Evolutionary conservation across 352 stramenopile genomes (phyloP).

Genomic region (Phytophthora tubulina): DNA sequence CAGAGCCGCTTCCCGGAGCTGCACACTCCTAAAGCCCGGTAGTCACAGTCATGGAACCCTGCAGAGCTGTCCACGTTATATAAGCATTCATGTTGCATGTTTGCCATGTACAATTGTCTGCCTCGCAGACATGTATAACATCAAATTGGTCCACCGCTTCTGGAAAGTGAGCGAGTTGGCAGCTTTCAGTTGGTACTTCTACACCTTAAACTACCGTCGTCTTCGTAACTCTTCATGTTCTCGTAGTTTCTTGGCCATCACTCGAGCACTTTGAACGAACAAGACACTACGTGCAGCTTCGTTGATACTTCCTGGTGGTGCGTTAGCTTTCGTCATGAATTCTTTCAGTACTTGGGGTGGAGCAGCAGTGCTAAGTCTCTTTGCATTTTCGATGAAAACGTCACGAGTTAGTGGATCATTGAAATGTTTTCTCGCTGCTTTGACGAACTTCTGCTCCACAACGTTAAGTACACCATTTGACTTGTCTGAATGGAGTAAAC

Average conservation of each 20-base stretch:
- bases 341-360: constrained; percentile 17
- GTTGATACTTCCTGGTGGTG: neutral
- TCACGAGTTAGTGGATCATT: constrained; percentile 7
- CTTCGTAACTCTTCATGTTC: constrained; percentile 19
- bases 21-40: constrained; percentile 1
- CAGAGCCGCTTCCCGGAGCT: constrained; percentile 21
- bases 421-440: constrained; percentile 11
- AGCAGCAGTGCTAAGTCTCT: neutral
- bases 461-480: neutral
- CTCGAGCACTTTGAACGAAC: constrained; percentile 24
- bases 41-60: neutral
- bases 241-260: constrained; percentile 19
- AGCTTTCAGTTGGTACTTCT: neutral
- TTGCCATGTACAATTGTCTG: constrained; percentile 2
- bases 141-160: neutral
- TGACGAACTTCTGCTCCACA: constrained; percentile 31
- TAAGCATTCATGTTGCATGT: constrained; percentile 18
- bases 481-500: constrained; percentile 13
- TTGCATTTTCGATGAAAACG: constrained; percentile 22
- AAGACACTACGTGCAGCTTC: constrained; percentile 1
- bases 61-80: constrained; percentile 9
- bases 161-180: neutral
- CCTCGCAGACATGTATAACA: constrained; percentile 11
- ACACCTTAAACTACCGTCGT: constrained; percentile 10
- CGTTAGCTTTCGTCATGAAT: constrained; percentile 15